Base-by-base conservation (phyloP, 2,329 filamentous ascomycete genomes). In the Ophiobolus disseminans region DNA sequence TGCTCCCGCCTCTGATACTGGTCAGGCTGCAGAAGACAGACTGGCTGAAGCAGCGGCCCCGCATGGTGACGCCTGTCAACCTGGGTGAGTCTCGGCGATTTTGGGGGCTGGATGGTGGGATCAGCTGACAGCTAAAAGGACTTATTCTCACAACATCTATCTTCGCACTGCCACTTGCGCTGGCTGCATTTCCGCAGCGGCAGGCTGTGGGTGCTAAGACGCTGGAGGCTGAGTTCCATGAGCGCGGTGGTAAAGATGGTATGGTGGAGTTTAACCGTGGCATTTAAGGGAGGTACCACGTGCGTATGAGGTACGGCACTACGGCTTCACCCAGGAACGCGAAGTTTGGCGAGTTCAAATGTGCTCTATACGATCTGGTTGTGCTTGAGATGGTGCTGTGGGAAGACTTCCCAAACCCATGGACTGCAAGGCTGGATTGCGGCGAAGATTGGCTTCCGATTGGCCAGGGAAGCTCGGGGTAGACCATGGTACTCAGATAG, bases 241-340 rank as follows among this genome's bases (percentile, higher is more conserved):
- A 85, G 5, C 84, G 83, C 47, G 92, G 91, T 23, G 93, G 92
- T 1, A 83, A 87, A 56, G 83, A 83, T 45, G 92, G 90, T 0
- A 80, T 91, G 78, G 89, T 99, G n/a, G 90, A 95, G 71, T 97
- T 99, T 76, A 97, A 99, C 75, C 85, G 94, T 66, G 94, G 94
- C 10, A 93, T 99, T 64, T 97, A 78, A 74, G 49, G 40, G 22
- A 34, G 26, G 50, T 40, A 37, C 16, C 38, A 48, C 16, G 16
- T 14, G 38, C 8, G 28, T 23, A 19, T 9, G 40, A 43, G 35
- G 4, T 20, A 22, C 23, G 17, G 38, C 13, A n/a, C 21, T 4
- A 22, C 21, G 8, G 22, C n/a, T 22, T 16, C 22, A 16, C 25
- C 35, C 10, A 9, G 19, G 28, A 11, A n/a, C 31, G 9, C 17